Conservation (phyloP, 306 rosid genomes). For the barrel medic (Medicago truncatula) region MtrunA17r5.0-ANR NC_053049.1:46104501-46105000, state of each 20-base stretch:
- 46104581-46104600: neutral
- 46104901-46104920: no score
- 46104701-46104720: neutral
- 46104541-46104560: neutral
- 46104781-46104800: slow-evolving; percentile 16
- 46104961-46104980: no score
- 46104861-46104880: no score
- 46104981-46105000: no score
- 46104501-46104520: neutral
- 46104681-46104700: no score
- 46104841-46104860: no score
- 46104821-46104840: neutral
- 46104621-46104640: neutral
- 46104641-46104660: neutral
- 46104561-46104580: neutral
- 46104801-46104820: neutral
- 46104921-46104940: no score
- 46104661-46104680: no score
- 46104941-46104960: neutral
- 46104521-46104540: slow-evolving; percentile 4
- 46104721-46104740: neutral
- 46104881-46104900: no score
- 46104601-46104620: neutral
- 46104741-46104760: no score
- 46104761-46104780: neutral